These are phyloP conservation scores for Paramecium tetraurelia DNA, from an alignment of 73 alveolate species.

Conservation along the genomic window DNA sequence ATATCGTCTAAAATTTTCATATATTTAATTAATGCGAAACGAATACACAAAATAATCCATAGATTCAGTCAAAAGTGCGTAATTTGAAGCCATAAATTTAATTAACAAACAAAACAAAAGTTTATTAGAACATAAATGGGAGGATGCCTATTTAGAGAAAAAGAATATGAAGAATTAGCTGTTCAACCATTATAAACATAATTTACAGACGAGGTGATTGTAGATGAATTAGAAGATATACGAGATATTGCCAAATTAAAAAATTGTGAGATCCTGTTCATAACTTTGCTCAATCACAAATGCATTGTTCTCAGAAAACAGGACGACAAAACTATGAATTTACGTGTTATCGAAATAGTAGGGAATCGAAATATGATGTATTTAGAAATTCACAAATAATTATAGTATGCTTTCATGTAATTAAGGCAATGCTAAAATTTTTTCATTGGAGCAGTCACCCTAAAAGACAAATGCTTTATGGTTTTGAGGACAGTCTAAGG, in stretches of 20 bases:
- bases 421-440: neutral
- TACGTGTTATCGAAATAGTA: neutral
- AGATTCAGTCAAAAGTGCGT: neutral
- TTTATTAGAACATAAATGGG: neutral
- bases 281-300: neutral
- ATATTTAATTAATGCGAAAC: neutral
- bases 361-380: constrained; percentile 4
- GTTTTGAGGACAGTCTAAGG: neutral
- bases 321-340: neutral
- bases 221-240: neutral
- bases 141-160: neutral
- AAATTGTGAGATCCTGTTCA: neutral
- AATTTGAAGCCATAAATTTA: neutral
- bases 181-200: neutral
- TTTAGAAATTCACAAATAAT: constrained; percentile 27
- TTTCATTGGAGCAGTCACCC: neutral
- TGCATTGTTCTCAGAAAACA: neutral
- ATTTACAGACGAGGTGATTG: neutral
- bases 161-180: neutral
- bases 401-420: neutral
- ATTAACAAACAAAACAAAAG: neutral
- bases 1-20: constrained; percentile 42
- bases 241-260: neutral
- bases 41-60: neutral
- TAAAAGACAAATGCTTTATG: neutral